These are phyloP conservation scores for Cyanodermella asteris DNA, from an alignment of 2,329 filamentous ascomycete species.

Conservation along the genomic window DNA sequence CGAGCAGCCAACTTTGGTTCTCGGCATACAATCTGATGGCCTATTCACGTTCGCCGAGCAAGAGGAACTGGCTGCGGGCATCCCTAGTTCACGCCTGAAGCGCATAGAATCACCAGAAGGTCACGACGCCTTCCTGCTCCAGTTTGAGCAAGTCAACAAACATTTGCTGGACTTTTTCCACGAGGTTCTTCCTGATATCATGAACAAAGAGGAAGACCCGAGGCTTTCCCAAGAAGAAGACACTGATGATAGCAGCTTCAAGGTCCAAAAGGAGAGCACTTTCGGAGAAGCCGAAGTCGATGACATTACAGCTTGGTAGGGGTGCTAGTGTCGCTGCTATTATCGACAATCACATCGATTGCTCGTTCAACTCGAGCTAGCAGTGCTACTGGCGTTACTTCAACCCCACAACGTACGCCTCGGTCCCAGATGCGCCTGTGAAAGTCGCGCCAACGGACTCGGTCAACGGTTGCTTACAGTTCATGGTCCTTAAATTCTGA, in stretches of 20 bases:
- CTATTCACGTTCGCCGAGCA: slow-evolving; percentile 96
- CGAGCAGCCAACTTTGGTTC: slow-evolving; percentile 68
- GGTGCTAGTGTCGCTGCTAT: neutral
- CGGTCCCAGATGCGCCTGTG: no score
- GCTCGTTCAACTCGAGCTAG: no score
- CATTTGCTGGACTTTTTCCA: slow-evolving; percentile 70
- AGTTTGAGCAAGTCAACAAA: slow-evolving; percentile 90
- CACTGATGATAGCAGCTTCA: slow-evolving; percentile 7
- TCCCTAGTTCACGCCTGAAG: slow-evolving; percentile 55
- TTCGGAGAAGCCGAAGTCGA: slow-evolving; percentile 93
- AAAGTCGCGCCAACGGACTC: no score
- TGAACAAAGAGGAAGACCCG: slow-evolving; percentile 35
- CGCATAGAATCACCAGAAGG: slow-evolving; percentile 88
- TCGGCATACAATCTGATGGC: slow-evolving; percentile 89
- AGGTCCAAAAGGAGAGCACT: slow-evolving; percentile 38
- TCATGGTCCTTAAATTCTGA: no score
- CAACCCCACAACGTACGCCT: no score
- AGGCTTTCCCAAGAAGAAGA: slow-evolving; percentile 15
- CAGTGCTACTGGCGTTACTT: no score
- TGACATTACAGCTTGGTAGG: slow-evolving; percentile 84
- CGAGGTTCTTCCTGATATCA: slow-evolving; percentile 70
- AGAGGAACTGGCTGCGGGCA: slow-evolving; percentile 65
- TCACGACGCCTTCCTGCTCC: slow-evolving; percentile 85
- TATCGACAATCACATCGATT: no score
- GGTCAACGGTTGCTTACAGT: no score